These are phyloP conservation scores for Zarea fungicola DNA, from an alignment of 2,329 filamentous ascomycete species.

Conservation along the genomic window DNA sequence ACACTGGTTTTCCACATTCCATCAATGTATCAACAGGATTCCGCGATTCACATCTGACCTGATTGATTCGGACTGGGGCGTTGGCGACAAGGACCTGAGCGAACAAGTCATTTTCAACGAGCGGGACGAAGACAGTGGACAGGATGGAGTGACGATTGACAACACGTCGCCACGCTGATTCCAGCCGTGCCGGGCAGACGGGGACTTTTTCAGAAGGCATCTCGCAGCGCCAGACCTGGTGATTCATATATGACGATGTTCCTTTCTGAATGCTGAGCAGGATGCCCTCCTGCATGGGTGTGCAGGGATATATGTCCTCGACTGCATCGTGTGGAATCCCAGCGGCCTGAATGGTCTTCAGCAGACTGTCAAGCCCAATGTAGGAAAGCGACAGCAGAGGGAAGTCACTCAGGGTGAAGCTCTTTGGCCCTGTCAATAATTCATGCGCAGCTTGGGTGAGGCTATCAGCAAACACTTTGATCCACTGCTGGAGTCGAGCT, in stretches of 20 bases:
- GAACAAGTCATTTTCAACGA: constrained; percentile 13
- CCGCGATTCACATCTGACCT: too few relatives aligned
- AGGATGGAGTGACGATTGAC: constrained; percentile 8
- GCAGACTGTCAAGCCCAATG: constrained; percentile 21
- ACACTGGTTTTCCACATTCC: too few relatives aligned
- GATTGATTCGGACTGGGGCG: not conserved
- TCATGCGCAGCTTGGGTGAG: too few relatives aligned
- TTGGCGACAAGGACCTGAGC: constrained; percentile 14
- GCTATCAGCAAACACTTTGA: too few relatives aligned
- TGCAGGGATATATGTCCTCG: constrained; percentile 33
- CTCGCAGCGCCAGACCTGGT: not conserved
- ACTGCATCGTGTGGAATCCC: constrained; percentile 17
- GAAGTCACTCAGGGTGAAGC: constrained; percentile 31
- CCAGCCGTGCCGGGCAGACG: not conserved
- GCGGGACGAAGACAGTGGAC: constrained; percentile 13
- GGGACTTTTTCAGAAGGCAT: not conserved
- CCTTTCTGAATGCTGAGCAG: not conserved
- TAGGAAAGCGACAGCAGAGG: constrained; percentile 28
- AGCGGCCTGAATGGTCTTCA: constrained; percentile 15
- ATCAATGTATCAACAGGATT: too few relatives aligned
- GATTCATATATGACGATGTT: not conserved
- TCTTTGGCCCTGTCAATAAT: too few relatives aligned
- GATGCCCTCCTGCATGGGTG: constrained; percentile 32
- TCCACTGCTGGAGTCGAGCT: too few relatives aligned
- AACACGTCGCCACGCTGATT: constrained; percentile 2